Conservation (phyloP, 2,329 filamentous ascomycete genomes). For the Epichloe elymi region DNA sequence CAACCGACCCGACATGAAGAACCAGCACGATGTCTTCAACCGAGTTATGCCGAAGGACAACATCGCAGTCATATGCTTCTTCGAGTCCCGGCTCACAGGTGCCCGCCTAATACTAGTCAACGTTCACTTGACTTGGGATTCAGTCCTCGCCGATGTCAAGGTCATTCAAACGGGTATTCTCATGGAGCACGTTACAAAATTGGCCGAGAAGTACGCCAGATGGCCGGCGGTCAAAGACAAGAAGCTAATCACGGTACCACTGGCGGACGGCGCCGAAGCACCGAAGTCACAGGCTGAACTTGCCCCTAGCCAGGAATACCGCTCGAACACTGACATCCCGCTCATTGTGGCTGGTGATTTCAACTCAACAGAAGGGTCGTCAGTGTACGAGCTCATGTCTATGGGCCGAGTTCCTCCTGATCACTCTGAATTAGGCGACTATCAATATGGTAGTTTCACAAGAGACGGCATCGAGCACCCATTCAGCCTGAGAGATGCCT, state of each 20-base stretch:
- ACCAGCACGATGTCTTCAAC: conserved; percentile 95
- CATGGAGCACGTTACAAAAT: conserved; percentile 80
- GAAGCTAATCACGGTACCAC: conserved; percentile 37
- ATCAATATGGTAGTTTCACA: conserved; percentile 88
- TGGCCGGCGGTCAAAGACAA: conserved; percentile 76
- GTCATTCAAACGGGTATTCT: conserved; percentile 90
- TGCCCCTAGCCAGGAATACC: conserved; percentile 75
- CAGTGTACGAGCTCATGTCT: conserved; percentile 81
- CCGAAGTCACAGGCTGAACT: conserved; percentile 46
- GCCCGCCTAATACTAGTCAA: conserved; percentile 86
- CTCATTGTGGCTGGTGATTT: conserved; percentile 90
- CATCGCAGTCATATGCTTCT: conserved; percentile 81
- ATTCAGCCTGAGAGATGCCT: conserved; percentile 85
- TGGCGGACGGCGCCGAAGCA: conserved; percentile 29
- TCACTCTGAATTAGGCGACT: conserved; percentile 66
- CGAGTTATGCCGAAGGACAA: conserved; percentile 97
- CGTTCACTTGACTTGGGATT: conserved; percentile 91
- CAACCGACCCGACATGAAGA: conserved; percentile 92
- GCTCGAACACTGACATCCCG: conserved; percentile 75
- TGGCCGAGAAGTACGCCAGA: conserved; percentile 74
- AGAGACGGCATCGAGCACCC: conserved; percentile 86
- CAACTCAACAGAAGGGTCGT: conserved; percentile 78
- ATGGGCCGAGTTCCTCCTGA: conserved; percentile 65
- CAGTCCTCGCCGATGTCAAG: conserved; percentile 83
- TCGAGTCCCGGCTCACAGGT: conserved; percentile 86